Evolutionary conservation across 306 rosid species (phyloP).

Genomic region (Echinosophora koreensis): DNA sequence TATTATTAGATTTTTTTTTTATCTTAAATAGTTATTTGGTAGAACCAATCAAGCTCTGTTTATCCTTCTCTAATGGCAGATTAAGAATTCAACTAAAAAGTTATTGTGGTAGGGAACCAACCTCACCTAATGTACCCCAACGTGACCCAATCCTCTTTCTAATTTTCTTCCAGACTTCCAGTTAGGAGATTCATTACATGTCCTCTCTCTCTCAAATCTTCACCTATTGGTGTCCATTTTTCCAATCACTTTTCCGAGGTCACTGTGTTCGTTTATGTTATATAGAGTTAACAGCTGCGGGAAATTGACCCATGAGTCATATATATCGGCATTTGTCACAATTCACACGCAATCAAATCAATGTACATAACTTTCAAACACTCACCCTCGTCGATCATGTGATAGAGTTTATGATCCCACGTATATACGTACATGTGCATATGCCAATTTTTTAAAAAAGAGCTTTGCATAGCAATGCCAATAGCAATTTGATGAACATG

Average conservation of each 20-base stretch:
- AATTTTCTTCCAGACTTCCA: too few relatives aligned
- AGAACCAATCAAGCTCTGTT: not conserved
- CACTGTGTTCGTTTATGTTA: not conserved
- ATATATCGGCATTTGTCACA: not conserved
- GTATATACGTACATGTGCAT: too few relatives aligned
- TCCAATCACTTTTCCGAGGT: not conserved
- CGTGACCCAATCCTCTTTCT: too few relatives aligned
- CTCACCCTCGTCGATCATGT: conserved; percentile 27
- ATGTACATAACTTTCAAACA: not conserved
- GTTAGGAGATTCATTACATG: too few relatives aligned
- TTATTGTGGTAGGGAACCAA: conserved; percentile 35
- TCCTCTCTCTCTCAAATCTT: not conserved
- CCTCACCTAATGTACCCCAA: conserved; percentile 38
- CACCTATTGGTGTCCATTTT: not conserved
- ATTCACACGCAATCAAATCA: not conserved
- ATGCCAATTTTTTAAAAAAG: too few relatives aligned
- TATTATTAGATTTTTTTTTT: too few relatives aligned
- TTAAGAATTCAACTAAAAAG: conserved; percentile 22
- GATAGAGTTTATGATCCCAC: conserved; percentile 29
- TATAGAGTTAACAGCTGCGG: not conserved
- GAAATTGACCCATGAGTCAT: not conserved
- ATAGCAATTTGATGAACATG: too few relatives aligned
- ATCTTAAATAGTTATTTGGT: not conserved
- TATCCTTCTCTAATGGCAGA: not conserved
- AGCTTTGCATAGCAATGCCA: too few relatives aligned